These are phyloP conservation scores for Tolypocladium tropicale DNA, from an alignment of 2,329 filamentous ascomycete genomes.

Conservation along the genomic window DNA sequence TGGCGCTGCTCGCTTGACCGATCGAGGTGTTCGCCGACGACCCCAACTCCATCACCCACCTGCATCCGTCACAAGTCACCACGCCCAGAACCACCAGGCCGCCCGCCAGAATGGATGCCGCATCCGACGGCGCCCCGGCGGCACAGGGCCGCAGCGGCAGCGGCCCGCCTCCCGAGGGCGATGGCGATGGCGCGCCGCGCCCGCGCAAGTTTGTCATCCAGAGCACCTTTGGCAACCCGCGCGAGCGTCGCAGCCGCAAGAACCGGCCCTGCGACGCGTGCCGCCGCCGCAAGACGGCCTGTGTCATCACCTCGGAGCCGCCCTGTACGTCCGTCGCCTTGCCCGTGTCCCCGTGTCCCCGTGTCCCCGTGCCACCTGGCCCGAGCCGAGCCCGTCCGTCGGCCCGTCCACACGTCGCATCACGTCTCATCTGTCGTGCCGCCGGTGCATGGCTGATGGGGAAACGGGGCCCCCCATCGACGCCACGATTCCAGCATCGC, in stretches of 20 bases:
- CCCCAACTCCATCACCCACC: not conserved
- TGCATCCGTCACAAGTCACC: not conserved
- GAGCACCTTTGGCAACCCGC: conserved; percentile 28
- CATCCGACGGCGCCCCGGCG: not conserved
- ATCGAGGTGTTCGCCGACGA: not conserved
- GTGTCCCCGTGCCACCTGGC: too few species aligned
- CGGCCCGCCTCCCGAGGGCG: not conserved
- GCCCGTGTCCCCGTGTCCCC: not conserved
- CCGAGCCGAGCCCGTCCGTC: too few species aligned
- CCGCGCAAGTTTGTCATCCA: conserved; percentile 29
- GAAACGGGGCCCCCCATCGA: too few species aligned
- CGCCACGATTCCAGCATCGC: not conserved
- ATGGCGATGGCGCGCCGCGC: not conserved
- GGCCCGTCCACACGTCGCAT: not conserved
- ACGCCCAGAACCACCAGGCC: too few species aligned
- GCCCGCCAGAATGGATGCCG: not conserved
- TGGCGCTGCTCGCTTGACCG: not conserved
- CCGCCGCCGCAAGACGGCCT: conserved; percentile 34
- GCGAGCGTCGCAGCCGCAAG: conserved; percentile 32
- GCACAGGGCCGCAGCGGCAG: not conserved
- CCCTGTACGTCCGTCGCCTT: conserved; percentile 25
- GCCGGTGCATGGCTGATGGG: not conserved
- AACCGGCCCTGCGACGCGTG: conserved; percentile 35
- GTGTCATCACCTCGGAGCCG: conserved; percentile 31
- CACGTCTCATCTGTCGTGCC: not conserved